Conservation (phyloP, 352 stramenopile genomes). For the Salisapilia sapeloensis region DNA sequence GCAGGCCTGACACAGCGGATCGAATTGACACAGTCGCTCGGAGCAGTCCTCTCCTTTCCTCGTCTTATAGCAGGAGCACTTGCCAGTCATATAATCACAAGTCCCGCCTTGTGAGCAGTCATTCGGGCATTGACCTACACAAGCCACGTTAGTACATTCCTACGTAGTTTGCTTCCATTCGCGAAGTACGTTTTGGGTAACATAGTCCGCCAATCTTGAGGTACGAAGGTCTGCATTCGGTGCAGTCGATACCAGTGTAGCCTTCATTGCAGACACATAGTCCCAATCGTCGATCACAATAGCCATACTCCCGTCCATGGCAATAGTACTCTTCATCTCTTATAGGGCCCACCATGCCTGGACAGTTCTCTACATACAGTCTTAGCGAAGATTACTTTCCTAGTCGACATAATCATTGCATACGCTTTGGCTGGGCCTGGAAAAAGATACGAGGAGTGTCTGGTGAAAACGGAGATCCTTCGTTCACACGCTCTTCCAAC, state of each 20-base stretch:
- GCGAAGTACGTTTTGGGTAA: slow-evolving; percentile 66
- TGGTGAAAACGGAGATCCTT: slow-evolving; percentile 60
- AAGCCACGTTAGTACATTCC: not conserved
- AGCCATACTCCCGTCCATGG: slow-evolving; percentile 77
- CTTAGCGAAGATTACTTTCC: not conserved
- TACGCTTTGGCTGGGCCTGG: slow-evolving; percentile 17
- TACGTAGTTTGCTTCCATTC: not conserved
- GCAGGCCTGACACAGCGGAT: slow-evolving; percentile 79
- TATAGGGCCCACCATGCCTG: slow-evolving; percentile 76
- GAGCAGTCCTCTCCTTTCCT: slow-evolving; percentile 72
- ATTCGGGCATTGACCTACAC: slow-evolving; percentile 59
- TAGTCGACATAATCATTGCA: slow-evolving; percentile 1
- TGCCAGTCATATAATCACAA: slow-evolving; percentile 83
- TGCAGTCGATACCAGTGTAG: slow-evolving; percentile 85
- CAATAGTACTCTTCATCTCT: slow-evolving; percentile 87
- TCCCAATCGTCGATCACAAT: slow-evolving; percentile 87
- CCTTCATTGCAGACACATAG: slow-evolving; percentile 89
- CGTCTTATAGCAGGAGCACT: slow-evolving; percentile 58
- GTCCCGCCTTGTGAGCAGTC: slow-evolving; percentile 77
- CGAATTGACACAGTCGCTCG: slow-evolving; percentile 45
- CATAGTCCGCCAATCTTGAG: slow-evolving; percentile 75
- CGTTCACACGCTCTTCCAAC: slow-evolving; percentile 58
- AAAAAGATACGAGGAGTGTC: slow-evolving; percentile 49
- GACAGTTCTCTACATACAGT: slow-evolving; percentile 32
- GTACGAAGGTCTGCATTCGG: slow-evolving; percentile 74